Percentiles rank a stretch among this genome's conserved stretches.
Conservation (phyloP, 2,329 filamentous ascomycete genomes). For the Paecilomyces fulvus region DNA sequence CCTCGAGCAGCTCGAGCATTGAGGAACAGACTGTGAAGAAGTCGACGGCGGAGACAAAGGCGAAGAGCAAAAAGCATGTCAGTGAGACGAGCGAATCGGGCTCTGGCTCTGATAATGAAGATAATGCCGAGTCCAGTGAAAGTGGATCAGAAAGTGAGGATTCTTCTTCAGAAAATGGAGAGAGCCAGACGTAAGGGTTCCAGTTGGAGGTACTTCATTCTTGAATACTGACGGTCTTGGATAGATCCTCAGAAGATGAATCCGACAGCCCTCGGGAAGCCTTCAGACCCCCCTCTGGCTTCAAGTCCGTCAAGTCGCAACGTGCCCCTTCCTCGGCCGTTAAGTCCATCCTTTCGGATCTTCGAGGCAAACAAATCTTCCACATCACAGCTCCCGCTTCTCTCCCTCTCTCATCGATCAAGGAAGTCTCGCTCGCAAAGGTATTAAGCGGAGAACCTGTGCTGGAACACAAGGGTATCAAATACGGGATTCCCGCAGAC, state of each 20-base stretch:
- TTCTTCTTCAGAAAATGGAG: conserved; percentile 3
- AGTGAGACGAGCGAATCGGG: conserved; percentile 9
- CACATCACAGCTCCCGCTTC: conserved; percentile 40
- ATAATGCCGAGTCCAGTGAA: conserved; percentile 11
- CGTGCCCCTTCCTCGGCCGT: conserved; percentile 22
- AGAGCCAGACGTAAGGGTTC: not conserved
- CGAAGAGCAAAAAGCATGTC: not conserved
- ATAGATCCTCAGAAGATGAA: conserved; percentile 4
- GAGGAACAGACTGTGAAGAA: conserved; percentile 16
- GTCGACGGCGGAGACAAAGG: conserved; percentile 10
- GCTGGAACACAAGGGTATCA: conserved; percentile 32
- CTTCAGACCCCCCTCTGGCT: conserved; percentile 37
- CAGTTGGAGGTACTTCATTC: not conserved
- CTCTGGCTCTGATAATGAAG: conserved; percentile 12
- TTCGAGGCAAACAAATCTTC: conserved; percentile 39
- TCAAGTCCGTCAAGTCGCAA: conserved; percentile 29
- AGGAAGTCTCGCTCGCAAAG: conserved; percentile 35
- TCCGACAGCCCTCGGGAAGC: conserved; percentile 22
- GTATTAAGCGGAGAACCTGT: conserved; percentile 34
- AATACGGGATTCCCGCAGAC: conserved; percentile 33
- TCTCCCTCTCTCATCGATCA: conserved; percentile 36
- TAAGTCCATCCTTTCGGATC: conserved; percentile 28
- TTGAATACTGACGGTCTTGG: conserved; percentile 2
- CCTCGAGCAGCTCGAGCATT: conserved; percentile 17
- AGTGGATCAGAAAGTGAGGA: conserved; percentile 15